Evolutionary conservation across 768 basidiomycete genomes (phyloP).

Genomic region (Leccinum disarticulatum): DNA sequence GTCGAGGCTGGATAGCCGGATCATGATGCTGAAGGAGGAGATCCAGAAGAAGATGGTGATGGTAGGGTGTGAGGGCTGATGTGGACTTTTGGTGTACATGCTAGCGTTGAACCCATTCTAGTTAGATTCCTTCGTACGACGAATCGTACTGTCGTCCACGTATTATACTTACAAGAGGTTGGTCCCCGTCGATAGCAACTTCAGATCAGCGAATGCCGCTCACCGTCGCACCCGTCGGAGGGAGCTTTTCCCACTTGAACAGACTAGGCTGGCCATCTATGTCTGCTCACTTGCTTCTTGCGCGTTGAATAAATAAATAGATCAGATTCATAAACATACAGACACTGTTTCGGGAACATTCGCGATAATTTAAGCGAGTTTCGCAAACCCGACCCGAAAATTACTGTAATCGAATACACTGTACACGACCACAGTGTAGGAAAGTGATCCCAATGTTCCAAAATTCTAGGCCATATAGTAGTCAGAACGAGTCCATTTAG

Average conservation of each 20-base stretch:
- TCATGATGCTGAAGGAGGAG: slow-evolving; percentile 70
- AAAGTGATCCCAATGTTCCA: too few species aligned
- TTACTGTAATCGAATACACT: too few species aligned
- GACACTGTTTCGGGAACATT: too few species aligned
- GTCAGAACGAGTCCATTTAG: too few species aligned
- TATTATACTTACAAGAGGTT: slow-evolving; percentile 9
- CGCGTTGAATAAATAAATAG: too few species aligned
- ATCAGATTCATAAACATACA: too few species aligned
- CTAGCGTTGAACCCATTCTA: background rate
- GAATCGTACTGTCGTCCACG: slow-evolving; percentile 5
- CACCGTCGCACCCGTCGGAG: slow-evolving; percentile 40
- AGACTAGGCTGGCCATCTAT: slow-evolving; percentile 17
- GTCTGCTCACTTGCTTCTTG: too few species aligned
- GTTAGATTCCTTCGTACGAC: slow-evolving; percentile 6
- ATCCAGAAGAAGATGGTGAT: slow-evolving; percentile 60
- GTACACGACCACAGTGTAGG: too few species aligned
- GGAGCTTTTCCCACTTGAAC: slow-evolving; percentile 32
- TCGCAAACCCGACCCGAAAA: too few species aligned
- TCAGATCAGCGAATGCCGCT: slow-evolving; percentile 58
- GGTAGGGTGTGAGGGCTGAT: slow-evolving; percentile 27
- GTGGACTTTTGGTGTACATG: background rate
- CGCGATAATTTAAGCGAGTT: too few species aligned
- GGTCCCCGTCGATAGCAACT: slow-evolving; percentile 33
- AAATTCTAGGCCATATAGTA: too few species aligned
- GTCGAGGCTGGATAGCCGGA: slow-evolving; percentile 66